A percentile compares a stretch with the other conserved stretches of the same genome.
phyloP scores from a whole-genome alignment of 768 basidiomycete species.

The Tephrocybe rancida region DNA sequence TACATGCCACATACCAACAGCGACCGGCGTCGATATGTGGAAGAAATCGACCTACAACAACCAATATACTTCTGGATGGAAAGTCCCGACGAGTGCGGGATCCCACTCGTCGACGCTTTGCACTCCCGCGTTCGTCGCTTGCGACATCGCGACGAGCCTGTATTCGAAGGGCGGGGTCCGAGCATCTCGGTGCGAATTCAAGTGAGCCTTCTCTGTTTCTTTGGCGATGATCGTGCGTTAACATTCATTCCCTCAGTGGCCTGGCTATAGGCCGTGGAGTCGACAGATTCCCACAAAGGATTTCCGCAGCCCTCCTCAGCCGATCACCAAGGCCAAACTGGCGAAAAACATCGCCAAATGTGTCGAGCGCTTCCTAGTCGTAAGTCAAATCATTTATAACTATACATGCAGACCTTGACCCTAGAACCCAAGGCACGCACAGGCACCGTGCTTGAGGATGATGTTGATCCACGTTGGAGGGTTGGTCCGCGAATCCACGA shows the following conservation, averaged over 20 bases:
- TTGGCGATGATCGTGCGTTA: conserved; percentile 11
- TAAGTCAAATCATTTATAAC: conserved; percentile 29
- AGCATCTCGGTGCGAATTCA: conserved; percentile 81
- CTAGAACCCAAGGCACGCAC: conserved; percentile 45
- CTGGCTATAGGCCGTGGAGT: conserved; percentile 77
- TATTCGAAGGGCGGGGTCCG: conserved; percentile 75
- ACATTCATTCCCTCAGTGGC: conserved; percentile 55
- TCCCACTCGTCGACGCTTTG: conserved; percentile 64
- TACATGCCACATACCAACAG: conserved; percentile 80
- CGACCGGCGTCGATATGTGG: conserved; percentile 76
- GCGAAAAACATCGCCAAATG: conserved; percentile 83
- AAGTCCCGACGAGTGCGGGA: conserved; percentile 57
- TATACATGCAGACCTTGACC: conserved; percentile 9
- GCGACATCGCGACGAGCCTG: conserved; percentile 58
- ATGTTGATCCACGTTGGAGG: conserved; percentile 60
- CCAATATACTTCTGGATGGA: conserved; percentile 67
- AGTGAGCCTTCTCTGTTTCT: conserved; percentile 37
- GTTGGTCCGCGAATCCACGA: conserved; percentile 54
- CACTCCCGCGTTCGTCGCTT: conserved; percentile 60
- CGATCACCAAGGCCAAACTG: conserved; percentile 74
- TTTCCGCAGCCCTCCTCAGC: conserved; percentile 76
- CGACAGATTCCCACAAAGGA: conserved; percentile 84
- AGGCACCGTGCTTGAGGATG: conserved; percentile 60
- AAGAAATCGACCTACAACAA: conserved; percentile 61
- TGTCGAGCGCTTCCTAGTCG: conserved; percentile 66